Evolutionary conservation across 176 grass and related monocot genomes (phyloP).

Genomic region (Carex pumila): DNA sequence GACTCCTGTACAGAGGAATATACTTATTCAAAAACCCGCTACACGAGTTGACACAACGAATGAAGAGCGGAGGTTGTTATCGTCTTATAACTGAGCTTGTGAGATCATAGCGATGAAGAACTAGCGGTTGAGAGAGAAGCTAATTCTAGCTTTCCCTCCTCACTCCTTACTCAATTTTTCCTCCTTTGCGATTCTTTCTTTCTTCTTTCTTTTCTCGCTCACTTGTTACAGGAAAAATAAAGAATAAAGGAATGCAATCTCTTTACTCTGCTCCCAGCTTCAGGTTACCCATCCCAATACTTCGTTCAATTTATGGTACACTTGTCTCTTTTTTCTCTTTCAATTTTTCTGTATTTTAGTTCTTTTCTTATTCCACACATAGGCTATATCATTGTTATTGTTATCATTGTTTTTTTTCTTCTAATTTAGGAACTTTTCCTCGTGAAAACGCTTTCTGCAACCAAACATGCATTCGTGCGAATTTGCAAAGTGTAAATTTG

Average conservation of each 20-base stretch:
- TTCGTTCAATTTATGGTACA: slow-evolving; percentile 17
- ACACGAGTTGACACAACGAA: neutral
- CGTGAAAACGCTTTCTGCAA: neutral
- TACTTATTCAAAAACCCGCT: neutral
- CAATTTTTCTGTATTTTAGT: neutral
- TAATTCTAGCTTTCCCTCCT: neutral
- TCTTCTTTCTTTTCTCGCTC: too few species aligned
- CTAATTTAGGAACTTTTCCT: neutral
- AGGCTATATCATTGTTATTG: neutral
- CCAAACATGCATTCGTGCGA: neutral
- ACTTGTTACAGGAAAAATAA: too few species aligned
- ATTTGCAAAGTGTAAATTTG: neutral
- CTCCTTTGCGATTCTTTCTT: too few species aligned
- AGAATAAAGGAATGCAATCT: neutral
- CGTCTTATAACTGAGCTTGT: neutral
- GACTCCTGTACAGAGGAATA: neutral
- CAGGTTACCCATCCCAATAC: neutral
- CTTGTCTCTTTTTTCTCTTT: neutral
- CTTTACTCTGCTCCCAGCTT: slow-evolving; percentile 1
- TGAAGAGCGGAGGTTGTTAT: neutral
- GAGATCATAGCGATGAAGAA: neutral
- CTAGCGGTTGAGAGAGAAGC: slow-evolving; percentile 10
- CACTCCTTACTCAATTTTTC: neutral
- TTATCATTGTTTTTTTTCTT: neutral
- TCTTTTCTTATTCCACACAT: neutral